Percentiles rank a stretch among this genome's conserved stretches.
Evolutionary conservation across 2,329 filamentous ascomycete species (phyloP).

Genomic region (Tolypocladium ovalisporum): DNA sequence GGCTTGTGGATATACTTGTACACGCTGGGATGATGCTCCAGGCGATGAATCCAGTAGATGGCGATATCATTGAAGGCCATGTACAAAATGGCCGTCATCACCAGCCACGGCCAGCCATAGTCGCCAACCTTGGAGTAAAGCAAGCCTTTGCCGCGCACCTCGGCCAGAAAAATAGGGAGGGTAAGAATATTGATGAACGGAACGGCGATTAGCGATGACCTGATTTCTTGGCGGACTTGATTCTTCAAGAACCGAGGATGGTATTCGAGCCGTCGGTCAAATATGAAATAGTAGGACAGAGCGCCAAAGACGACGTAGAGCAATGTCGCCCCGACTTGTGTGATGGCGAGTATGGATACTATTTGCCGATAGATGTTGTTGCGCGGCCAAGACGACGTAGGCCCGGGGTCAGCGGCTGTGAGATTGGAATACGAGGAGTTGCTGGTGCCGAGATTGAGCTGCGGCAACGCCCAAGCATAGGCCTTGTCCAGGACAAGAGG

Average conservation of each 20-base stretch:
- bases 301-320: constrained; percentile 58
- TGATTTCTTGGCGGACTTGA: constrained; percentile 32
- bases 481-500: constrained; percentile 27
- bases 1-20: constrained; percentile 38
- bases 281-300: constrained; percentile 62
- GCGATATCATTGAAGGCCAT: constrained; percentile 33
- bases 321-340: constrained; percentile 24
- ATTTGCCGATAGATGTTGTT: constrained; percentile 29
- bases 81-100: constrained; percentile 26
- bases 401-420: background rate
- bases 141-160: constrained; percentile 34
- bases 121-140: constrained; percentile 27
- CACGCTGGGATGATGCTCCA: constrained; percentile 32
- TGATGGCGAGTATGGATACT: constrained; percentile 25
- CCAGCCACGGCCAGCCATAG: constrained; percentile 28
- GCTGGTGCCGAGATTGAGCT: constrained; percentile 4
- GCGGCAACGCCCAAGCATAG: constrained; percentile 26
- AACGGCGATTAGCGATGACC: constrained; percentile 28
- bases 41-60: constrained; percentile 37
- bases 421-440: constrained; percentile 2
- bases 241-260: constrained; percentile 37
- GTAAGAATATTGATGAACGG: constrained; percentile 34
- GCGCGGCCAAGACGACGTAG: constrained; percentile 22
- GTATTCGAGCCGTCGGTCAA: constrained; percentile 32
- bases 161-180: constrained; percentile 32